A percentile compares a stretch with the other conserved stretches of the same genome.
These are phyloP conservation scores for Umbelopsis sp. DNA, from an alignment of 192 early-diverging fungal genomes.

Conservation along the genomic window DNA sequence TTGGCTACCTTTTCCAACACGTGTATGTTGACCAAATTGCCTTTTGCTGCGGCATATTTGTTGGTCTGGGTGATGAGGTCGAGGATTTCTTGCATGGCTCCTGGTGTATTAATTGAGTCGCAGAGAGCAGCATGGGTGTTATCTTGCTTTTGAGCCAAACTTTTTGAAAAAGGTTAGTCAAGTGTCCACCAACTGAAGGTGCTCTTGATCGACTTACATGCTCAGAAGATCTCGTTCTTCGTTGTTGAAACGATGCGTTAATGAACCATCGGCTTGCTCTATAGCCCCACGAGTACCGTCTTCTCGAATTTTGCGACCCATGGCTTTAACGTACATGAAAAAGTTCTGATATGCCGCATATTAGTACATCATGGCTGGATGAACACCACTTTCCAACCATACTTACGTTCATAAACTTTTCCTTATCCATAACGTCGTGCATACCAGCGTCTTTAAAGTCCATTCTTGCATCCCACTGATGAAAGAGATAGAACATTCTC, in stretches of 20 bases:
- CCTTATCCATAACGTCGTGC: slow-evolving; percentile 76
- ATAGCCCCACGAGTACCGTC: slow-evolving; percentile 51
- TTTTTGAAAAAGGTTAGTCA: slow-evolving; percentile 16
- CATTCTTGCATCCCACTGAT: slow-evolving; percentile 85
- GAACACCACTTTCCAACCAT: neutral
- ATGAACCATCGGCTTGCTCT: slow-evolving; percentile 29
- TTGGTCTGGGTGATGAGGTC: slow-evolving; percentile 80
- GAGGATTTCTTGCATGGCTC: slow-evolving; percentile 79
- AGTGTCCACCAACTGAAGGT: neutral
- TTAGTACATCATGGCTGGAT: neutral
- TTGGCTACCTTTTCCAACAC: slow-evolving; percentile 76
- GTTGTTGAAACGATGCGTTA: slow-evolving; percentile 69
- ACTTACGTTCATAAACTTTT: slow-evolving; percentile 73
- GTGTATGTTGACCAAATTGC: slow-evolving; percentile 62
- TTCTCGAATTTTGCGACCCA: slow-evolving; percentile 69
- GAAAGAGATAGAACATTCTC: slow-evolving; percentile 86
- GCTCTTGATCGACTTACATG: slow-evolving; percentile 41
- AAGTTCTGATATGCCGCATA: slow-evolving; percentile 70
- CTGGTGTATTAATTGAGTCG: slow-evolving; percentile 91
- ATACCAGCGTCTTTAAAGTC: slow-evolving; percentile 82
- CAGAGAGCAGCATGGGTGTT: slow-evolving; percentile 84
- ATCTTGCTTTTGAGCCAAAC: slow-evolving; percentile 67
- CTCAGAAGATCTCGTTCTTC: slow-evolving; percentile 74
- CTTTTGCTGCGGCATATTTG: slow-evolving; percentile 71
- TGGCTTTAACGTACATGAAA: slow-evolving; percentile 78